phyloP scores from a whole-genome alignment of 805 yeast species.

The Millerozyma miso region DNA sequence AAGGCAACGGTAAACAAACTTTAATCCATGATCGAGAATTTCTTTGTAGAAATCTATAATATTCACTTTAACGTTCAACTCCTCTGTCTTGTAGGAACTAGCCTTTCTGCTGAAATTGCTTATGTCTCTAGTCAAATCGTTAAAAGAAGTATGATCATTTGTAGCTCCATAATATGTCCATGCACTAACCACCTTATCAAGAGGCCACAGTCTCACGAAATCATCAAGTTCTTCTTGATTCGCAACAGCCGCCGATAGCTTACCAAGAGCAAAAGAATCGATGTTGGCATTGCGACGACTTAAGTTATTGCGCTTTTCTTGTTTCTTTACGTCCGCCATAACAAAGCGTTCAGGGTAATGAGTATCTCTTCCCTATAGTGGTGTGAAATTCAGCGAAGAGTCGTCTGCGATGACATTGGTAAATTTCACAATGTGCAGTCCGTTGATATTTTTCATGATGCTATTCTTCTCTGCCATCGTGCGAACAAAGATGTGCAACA shows the following conservation, averaged over 20 bases:
- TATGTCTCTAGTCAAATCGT: slow-evolving; percentile 40
- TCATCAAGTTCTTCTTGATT: slow-evolving; percentile 11
- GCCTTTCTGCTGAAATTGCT: slow-evolving; percentile 18
- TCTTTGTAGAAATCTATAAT: slow-evolving; percentile 41
- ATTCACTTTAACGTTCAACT: slow-evolving; percentile 5
- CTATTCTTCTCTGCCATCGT: no score
- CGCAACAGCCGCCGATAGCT: slow-evolving; percentile 5
- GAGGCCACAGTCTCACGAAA: slow-evolving; percentile 25
- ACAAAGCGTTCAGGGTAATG: neutral
- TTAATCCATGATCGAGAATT: slow-evolving; percentile 53
- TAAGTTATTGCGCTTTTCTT: neutral
- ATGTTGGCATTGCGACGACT: slow-evolving; percentile 7
- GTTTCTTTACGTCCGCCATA: neutral
- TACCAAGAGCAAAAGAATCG: slow-evolving; percentile 10
- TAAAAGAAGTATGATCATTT: slow-evolving; percentile 51
- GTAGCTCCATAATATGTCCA: slow-evolving; percentile 43
- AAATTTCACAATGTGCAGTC: no score
- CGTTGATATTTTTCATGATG: no score
- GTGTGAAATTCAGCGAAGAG: no score
- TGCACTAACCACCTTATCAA: slow-evolving; percentile 29
- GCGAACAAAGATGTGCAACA: no score
- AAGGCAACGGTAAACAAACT: slow-evolving; percentile 65
- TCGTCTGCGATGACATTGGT: no score
- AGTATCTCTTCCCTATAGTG: no score
- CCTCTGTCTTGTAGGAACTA: neutral